Base-by-base conservation (phyloP, 2,329 filamentous ascomycete species). In the Beauveria sp. region DNA sequence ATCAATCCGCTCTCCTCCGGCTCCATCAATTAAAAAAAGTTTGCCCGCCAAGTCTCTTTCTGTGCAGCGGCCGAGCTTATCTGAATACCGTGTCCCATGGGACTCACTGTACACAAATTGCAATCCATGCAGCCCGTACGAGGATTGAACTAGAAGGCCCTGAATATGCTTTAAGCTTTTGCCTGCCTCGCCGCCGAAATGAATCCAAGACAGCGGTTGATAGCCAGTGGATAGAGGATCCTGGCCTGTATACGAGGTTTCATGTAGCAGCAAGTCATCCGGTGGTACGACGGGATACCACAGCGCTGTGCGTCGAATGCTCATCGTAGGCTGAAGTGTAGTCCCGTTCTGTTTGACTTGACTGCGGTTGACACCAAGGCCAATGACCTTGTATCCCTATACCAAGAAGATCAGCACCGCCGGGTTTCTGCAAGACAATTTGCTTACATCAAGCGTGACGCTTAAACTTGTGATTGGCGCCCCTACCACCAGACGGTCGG, bases 321-420 rank as follows among this genome's bases (percentile, higher is more conserved):
- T 14, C 10, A 4, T 54, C 20, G 9, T 14, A 34, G 30, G 12
- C 12, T 34, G 10, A 2, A 2, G 22, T 22, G 22, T 22, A 22
- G 22, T 22, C 22, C 22, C 22, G 22, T 22, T 22, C 22, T 22
- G 22, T 22, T 22, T 22, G 30, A 14, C 30, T 14, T 14, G 30
- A 34, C 30, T 34, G 4, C 4, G 5, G 5, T 34, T 4, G 30
- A 34, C 30, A 34, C 2, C 1, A 34, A 34, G 30, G 10, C 30
- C 30, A 3, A 34, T 57, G 20, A 57, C 50, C 41, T 50, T 57
- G 22, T 57, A 57, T 28, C 12, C 55, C 55, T 57, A 6, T 20
- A 34, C 10, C 20, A 47, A 41, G 30, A 26, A 9, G n/a, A 3
- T 26, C 2, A 46, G 6, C 4, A n/a, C 12, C 10, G 9, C 2